Percentiles rank a stretch among this genome's conserved stretches.
Conservation (phyloP, 202 grass and related monocot genomes). For the Schoenoplectus tabernaemontani region DNA sequence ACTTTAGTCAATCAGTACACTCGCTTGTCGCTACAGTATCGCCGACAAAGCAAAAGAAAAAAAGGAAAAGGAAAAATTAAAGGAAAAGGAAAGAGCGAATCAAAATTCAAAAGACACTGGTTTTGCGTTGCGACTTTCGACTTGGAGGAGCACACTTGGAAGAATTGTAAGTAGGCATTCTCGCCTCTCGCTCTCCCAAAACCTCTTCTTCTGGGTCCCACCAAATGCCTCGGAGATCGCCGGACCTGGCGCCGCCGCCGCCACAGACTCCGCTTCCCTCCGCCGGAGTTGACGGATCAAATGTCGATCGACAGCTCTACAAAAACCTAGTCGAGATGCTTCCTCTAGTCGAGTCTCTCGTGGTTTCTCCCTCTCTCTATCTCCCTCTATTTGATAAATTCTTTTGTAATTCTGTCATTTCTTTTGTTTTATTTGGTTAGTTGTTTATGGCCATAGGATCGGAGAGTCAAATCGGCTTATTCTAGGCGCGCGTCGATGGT, state of each 20-base stretch:
- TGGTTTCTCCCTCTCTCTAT: constrained; percentile 36
- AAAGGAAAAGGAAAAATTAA: background rate
- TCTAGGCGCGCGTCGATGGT: constrained; percentile 64
- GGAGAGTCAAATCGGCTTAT: constrained; percentile 69
- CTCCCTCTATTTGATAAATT: background rate
- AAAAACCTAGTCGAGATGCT: constrained; percentile 97
- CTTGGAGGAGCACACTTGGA: background rate
- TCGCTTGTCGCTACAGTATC: background rate
- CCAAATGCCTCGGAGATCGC: constrained; percentile 13
- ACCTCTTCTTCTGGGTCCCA: background rate
- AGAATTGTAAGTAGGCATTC: background rate
- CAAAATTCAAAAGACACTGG: background rate
- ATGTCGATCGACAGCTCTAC: constrained; percentile 85
- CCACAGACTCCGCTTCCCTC: background rate
- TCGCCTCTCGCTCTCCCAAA: background rate
- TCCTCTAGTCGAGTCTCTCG: constrained; percentile 93
- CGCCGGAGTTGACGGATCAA: constrained; percentile 20
- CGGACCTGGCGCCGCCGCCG: background rate
- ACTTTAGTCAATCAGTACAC: background rate
- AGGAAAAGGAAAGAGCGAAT: background rate
- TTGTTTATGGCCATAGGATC: constrained; percentile 37
- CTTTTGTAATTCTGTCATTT: background rate
- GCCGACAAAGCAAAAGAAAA: background rate
- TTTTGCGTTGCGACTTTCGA: background rate
- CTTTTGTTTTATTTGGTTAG: background rate